Evolutionary conservation across 176 grass and related monocot genomes (phyloP).

Genomic region (Carex parvula): DNA sequence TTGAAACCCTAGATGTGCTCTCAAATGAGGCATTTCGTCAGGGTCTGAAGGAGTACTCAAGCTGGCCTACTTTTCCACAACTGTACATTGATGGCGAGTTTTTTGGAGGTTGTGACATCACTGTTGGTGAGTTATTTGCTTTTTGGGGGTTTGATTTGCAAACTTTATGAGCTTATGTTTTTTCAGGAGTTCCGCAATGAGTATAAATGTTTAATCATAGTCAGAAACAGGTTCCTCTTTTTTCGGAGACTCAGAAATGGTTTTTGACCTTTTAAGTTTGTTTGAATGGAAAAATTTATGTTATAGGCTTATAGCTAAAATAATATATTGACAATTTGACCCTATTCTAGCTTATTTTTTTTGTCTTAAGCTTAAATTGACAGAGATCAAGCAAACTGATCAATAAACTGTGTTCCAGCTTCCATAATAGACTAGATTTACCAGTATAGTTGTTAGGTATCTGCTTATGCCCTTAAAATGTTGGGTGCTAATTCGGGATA

Average conservation of each 20-base stretch:
- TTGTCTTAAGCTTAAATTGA: not conserved
- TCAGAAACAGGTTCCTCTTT: too few species aligned
- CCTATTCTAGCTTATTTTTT: not conserved
- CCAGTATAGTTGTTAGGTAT: not conserved
- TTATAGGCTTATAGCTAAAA: not conserved
- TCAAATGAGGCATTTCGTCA: constrained; percentile 75
- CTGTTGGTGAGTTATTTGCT: constrained; percentile 41
- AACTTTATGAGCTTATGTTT: too few species aligned
- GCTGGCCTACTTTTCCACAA: constrained; percentile 96
- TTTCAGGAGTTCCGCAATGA: too few species aligned
- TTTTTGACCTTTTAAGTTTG: not conserved
- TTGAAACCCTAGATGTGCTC: constrained; percentile 83
- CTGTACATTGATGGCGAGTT: constrained; percentile 96
- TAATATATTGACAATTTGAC: not conserved
- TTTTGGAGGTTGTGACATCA: constrained; percentile 91
- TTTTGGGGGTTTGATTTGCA: not conserved
- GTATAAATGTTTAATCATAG: too few species aligned
- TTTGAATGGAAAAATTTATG: not conserved
- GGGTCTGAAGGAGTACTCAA: constrained; percentile 94
- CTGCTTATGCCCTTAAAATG: not conserved
- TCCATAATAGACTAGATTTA: not conserved
- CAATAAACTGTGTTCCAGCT: not conserved
- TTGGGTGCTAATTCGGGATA: not conserved
- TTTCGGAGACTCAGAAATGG: too few species aligned
- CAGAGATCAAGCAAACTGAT: not conserved